Percentiles rank a stretch among this genome's conserved stretches.
Conservation (phyloP, 2,329 filamentous ascomycete genomes). For the Exophiala phaeomuriformis region DNA sequence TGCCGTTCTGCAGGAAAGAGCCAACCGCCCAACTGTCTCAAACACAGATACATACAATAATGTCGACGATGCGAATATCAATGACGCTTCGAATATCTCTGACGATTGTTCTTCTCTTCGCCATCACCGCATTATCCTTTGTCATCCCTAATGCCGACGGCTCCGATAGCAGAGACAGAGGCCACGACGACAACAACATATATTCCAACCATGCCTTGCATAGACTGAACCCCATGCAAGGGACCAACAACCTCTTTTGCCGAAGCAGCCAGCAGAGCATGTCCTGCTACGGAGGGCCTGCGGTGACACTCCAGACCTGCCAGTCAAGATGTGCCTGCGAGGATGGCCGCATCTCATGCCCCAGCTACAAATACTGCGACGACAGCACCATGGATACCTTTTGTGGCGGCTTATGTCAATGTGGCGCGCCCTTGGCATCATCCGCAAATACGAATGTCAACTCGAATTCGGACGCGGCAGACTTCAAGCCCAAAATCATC, state of each 20-base stretch:
- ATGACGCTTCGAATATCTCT: not conserved
- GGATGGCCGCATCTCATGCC: constrained; percentile 8
- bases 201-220: not conserved
- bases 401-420: constrained; percentile 8
- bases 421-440: not conserved
- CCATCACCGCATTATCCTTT: not conserved
- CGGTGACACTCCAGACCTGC: constrained; percentile 5
- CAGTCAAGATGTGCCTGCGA: constrained; percentile 5
- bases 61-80: not conserved
- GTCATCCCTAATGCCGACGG: not conserved
- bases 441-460: not conserved
- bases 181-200: not conserved
- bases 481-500: not conserved
- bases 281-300: constrained; percentile 9
- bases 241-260: constrained; percentile 5
- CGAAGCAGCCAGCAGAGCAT: constrained; percentile 7
- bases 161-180: not conserved
- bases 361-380: constrained; percentile 14
- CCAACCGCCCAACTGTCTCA: constrained; percentile 26
- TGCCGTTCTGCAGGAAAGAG: too few relatives aligned
- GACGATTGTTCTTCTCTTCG: not conserved
- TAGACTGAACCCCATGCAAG: constrained; percentile 2
- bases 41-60: not conserved
- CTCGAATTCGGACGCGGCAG: not conserved
- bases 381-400: constrained; percentile 14